A percentile compares a stretch with the other conserved stretches of the same genome.
These are phyloP conservation scores for Baudoinia panamericana DNA, from an alignment of 495 filamentous ascomycete genomes.

Conservation along the genomic window DNA sequence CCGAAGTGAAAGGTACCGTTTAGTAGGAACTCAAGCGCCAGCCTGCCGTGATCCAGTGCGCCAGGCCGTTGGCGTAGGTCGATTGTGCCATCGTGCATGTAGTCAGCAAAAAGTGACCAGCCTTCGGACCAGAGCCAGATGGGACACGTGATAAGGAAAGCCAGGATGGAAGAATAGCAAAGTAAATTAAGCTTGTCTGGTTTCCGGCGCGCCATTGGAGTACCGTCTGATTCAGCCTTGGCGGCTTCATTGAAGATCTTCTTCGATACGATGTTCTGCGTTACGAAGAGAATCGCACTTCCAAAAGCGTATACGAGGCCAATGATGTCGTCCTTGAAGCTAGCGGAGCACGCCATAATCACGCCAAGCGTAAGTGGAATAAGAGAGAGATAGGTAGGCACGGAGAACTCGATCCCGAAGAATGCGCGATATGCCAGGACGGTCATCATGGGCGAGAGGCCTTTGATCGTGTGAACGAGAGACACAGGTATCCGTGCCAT, in stretches of 20 bases:
- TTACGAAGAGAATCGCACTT: constrained; percentile 87
- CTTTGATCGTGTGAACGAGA: constrained; percentile 96
- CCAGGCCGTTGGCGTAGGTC: constrained; percentile 44
- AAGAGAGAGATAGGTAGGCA: constrained; percentile 81
- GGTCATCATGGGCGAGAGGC: constrained; percentile 92
- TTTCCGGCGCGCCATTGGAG: constrained; percentile 47
- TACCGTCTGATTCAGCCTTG: constrained; percentile 57
- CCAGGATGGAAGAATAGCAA: constrained; percentile 86
- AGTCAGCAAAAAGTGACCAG: constrained; percentile 57
- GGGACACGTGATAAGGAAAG: constrained; percentile 79
- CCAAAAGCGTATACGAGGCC: constrained; percentile 78
- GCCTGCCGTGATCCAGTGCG: constrained; percentile 62
- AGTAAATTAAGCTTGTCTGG: constrained; percentile 94
- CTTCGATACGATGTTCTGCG: constrained; percentile 98
- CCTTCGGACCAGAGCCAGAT: constrained; percentile 92
- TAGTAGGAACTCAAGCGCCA: constrained; percentile 80
- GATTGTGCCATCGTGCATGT: constrained; percentile 51
- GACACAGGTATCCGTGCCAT: constrained; percentile 92
- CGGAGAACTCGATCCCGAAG: constrained; percentile 76
- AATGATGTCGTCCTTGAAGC: constrained; percentile 72
- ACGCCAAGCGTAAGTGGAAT: constrained; percentile 85
- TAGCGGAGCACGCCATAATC: constrained; percentile 85
- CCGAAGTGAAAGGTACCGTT: constrained; percentile 95
- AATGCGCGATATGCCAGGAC: constrained; percentile 84
- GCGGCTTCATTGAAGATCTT: constrained; percentile 95